phyloP scores from a whole-genome alignment of 2,329 filamentous ascomycete genomes.

The Pseudovirgaria hyperparasitica region DNA sequence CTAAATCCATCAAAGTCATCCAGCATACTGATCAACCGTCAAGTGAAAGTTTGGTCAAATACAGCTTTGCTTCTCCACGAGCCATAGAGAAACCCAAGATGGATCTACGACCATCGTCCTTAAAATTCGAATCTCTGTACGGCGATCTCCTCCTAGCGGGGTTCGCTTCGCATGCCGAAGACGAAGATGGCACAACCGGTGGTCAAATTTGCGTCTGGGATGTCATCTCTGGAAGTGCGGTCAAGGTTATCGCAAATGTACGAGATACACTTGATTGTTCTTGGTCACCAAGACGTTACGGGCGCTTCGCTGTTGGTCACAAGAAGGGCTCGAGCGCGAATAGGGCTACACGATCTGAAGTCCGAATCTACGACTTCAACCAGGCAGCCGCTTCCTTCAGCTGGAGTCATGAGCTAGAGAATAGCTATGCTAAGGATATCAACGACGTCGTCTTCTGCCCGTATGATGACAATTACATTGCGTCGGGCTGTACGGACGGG shows the following conservation, averaged over 20 bases:
- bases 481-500: conserved; percentile 48
- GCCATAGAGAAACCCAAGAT: conserved; percentile 15
- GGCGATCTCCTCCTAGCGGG: conserved; percentile 39
- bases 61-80: conserved; percentile 19
- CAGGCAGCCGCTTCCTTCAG: conserved; percentile 16
- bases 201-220: conserved; percentile 46
- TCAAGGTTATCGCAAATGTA: conserved; percentile 33
- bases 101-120: conserved; percentile 16
- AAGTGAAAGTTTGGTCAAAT: too few relatives aligned
- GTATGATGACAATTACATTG: conserved; percentile 37
- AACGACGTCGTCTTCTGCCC: conserved; percentile 45
- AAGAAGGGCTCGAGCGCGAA: conserved; percentile 25
- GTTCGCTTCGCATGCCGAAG: conserved; percentile 31
- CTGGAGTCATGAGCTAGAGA: conserved; percentile 33
- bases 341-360: conserved; percentile 32
- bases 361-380: conserved; percentile 39
- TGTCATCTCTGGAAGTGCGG: conserved; percentile 25
- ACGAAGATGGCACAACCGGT: conserved; percentile 22
- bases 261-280: conserved; percentile 46
- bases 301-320: conserved; percentile 40
- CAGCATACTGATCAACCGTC: too few relatives aligned
- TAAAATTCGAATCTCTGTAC: conserved; percentile 17
- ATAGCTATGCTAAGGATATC: conserved; percentile 48
- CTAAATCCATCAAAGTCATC: conserved; percentile 20
- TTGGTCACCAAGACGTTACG: conserved; percentile 36